Evolutionary conservation across 805 yeast genomes (phyloP), one percentile per base, ranked within the genome.

Genomic region (Kazachstania martiniae): DNA sequence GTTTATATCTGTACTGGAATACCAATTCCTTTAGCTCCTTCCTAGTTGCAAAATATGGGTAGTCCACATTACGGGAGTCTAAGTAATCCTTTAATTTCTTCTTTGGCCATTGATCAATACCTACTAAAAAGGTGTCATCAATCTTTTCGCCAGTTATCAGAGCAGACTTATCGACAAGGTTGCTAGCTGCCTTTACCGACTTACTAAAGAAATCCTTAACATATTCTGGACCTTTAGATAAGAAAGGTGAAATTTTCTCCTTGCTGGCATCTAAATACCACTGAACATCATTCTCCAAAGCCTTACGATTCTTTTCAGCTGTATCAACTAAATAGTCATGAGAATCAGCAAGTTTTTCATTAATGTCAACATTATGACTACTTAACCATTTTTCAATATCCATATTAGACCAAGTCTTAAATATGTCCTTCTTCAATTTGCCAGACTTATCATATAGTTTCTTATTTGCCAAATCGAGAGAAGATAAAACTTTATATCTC

Each of bases 311-410:
- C 27, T 55, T 42, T 19, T 47, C 39, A 2, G 68, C 72, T 12
- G 54, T 16, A 9, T 51, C 37, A 4, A 56, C 44, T 29, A 69
- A 50, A 23, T 56, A 52, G 21, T 63, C 61, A 36, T 54, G 62
- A 28, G 57, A 56, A 8, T 43, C 28, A 14, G 53, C 57, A 9
- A 49, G 29, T n/a, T 55, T 47, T 22, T 61, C 59, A 25, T 58
- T 57, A 26, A 63, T 44, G 10, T 55, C 51, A 25, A 63, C 49
- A 18, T 67, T 68, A 44, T 70, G 72, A 25, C 58, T 47, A 34
- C 60, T 51, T 21, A 77, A 52, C 72, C 81, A 77, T 37, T 66
- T 67, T 43, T 63, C 58, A 37, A 77, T 52, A 43, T 76, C 80
- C 4, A 65, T 58, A 17, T 67, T 60, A 3, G 72, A 53, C 79